A percentile compares a stretch with the other conserved stretches of the same genome.
Conservation (phyloP, 805 yeast species). For the Saturnispora ahearnii region DNA sequence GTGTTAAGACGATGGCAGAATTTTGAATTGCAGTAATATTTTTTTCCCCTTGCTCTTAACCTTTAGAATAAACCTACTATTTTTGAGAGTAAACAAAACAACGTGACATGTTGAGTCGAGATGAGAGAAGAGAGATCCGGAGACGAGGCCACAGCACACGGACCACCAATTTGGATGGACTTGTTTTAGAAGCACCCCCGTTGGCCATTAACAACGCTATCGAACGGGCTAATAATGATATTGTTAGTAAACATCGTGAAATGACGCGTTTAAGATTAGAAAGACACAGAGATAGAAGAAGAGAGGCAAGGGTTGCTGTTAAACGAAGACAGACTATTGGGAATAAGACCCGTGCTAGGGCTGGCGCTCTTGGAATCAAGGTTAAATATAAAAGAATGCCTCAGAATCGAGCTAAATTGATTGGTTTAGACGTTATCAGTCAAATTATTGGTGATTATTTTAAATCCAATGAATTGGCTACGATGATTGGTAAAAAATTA, state of each 20-base stretch:
- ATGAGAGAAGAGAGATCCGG: slow-evolving; percentile 23
- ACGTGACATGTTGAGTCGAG: slow-evolving; percentile 12
- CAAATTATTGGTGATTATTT: slow-evolving; percentile 26
- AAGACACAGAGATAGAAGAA: neutral
- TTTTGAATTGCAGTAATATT: neutral
- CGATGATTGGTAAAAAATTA: slow-evolving; percentile 3
- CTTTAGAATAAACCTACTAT: neutral
- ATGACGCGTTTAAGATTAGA: neutral
- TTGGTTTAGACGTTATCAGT: slow-evolving; percentile 27
- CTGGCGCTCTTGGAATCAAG: slow-evolving; percentile 11
- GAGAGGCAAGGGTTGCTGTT: neutral
- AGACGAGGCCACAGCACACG: slow-evolving; percentile 27
- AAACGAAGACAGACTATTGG: slow-evolving; percentile 9
- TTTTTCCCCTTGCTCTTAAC: neutral
- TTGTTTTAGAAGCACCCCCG: slow-evolving; percentile 20
- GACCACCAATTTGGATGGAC: slow-evolving; percentile 19
- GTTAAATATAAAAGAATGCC: slow-evolving; percentile 23
- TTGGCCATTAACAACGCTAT: neutral
- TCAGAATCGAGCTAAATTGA: slow-evolving; percentile 22
- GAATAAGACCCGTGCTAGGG: slow-evolving; percentile 1
- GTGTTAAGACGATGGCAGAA: neutral
- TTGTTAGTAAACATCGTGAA: neutral
- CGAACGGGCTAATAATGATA: neutral
- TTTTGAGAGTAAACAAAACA: neutral
- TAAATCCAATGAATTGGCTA: slow-evolving; percentile 13